These are phyloP conservation scores for Cryptococcus maquisensis DNA, from an alignment of 1,284 basidiomycete species.

Conservation along the genomic window DNA sequence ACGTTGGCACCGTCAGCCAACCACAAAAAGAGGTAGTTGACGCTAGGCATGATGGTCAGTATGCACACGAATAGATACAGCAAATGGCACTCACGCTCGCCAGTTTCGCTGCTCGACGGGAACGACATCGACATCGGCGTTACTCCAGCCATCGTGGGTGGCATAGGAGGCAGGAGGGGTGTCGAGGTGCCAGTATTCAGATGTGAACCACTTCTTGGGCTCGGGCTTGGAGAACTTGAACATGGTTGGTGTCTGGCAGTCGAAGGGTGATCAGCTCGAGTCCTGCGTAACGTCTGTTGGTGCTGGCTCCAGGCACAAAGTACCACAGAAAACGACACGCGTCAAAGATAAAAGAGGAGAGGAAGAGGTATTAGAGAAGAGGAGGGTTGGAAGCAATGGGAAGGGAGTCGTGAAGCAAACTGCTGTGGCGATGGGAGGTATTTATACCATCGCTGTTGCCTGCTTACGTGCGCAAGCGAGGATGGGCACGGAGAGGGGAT, in stretches of 20 bases:
- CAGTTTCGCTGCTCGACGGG: constrained; percentile 37
- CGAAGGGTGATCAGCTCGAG: neutral
- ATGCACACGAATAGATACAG: neutral
- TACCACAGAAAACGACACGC: neutral
- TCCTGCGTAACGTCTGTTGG: neutral
- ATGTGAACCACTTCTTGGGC: constrained; percentile 31
- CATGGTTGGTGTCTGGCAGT: neutral
- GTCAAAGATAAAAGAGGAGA: neutral
- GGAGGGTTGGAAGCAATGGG: neutral
- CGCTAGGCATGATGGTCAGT: constrained; percentile 7
- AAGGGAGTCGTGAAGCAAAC: no score
- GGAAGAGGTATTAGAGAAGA: neutral
- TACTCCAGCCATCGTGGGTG: constrained; percentile 38
- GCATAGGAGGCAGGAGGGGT: constrained; percentile 40
- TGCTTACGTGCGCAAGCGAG: neutral
- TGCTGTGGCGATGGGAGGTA: no score
- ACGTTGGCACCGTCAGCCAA: constrained; percentile 39
- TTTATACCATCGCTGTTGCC: neutral
- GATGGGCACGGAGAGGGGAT: neutral
- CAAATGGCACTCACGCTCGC: constrained; percentile 31
- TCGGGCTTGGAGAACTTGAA: constrained; percentile 12
- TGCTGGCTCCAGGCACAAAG: neutral
- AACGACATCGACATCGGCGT: constrained; percentile 40
- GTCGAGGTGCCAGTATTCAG: constrained; percentile 34
- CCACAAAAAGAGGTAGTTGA: constrained; percentile 41